Evolutionary conservation across 768 basidiomycete species (phyloP), one percentile per base, ranked within the genome.

Genomic region (Lactifluus pinguis): DNA sequence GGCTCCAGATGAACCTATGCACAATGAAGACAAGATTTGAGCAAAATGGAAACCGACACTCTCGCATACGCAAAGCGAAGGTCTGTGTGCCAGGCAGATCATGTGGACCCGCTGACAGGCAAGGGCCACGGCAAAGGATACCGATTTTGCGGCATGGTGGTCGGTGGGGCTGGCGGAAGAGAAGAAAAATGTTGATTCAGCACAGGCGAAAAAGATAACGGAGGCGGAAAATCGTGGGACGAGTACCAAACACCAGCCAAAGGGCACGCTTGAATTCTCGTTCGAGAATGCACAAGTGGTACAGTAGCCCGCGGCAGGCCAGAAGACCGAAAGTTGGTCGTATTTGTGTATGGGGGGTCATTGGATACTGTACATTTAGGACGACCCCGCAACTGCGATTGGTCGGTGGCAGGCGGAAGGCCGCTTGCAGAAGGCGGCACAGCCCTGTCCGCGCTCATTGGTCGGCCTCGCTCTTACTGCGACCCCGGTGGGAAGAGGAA

Each of bases 211-310:
- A 66, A 72, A 86, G 65, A 83, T 84, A 67, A 77, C 77, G 29
- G 83, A 85, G 68, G 70, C 81, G 49, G 74, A 74, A 61, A 71
- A 72, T 50, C 73, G 67, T 42, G 79, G 76, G 59, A 78, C 74
- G 60, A 74, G 71, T 17, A 76, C 76, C 49, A 81, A 77, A 49
- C 81, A 77, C 41, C 75, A 76, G n/a, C 64, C 67, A 21, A 75
- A 66, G 60, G 79, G 79, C 15, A 77, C 83, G 5, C 72, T 93
- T n/a, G 95, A 98, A 74, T 97, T 97, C 72, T 94, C 92, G 44
- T 92, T 98, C 53, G 94, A 98, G 76, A 98, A 98, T 68, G 76
- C 91, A 19, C 89, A 93, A 73, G 92, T 95, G 36, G 85, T 94
- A 42, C 87, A 88, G 64, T 77, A 91, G 58, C 78, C 92, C 67